Conservation (phyloP, 2,329 filamentous ascomycete species). For the Diaporthe sp. region DNA sequence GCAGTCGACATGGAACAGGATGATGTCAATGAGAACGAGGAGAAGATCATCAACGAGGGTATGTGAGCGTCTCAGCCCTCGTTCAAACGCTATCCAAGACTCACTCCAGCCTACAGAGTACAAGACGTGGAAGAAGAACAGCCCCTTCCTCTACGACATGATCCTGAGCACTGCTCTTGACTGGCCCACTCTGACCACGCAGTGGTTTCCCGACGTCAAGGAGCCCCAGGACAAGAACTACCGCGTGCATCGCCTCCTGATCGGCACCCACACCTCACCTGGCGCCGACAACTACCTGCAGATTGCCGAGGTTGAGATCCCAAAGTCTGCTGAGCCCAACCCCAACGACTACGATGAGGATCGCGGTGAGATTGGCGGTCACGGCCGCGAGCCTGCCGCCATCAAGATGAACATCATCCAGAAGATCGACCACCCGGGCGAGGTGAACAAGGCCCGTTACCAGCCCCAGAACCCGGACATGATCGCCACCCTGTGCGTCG, state of each 20-base stretch:
- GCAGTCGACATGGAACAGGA: slow-evolving; percentile 66
- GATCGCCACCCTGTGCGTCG: slow-evolving; percentile 90
- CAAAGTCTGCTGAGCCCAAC: slow-evolving; percentile 79
- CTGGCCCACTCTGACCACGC: slow-evolving; percentile 96
- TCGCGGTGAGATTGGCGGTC: slow-evolving; percentile 91
- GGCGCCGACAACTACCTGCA: slow-evolving; percentile 90
- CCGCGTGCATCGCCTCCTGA: slow-evolving; percentile 86
- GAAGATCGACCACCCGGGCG: slow-evolving; percentile 94
- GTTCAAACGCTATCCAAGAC: slow-evolving; percentile 31
- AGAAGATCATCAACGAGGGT: slow-evolving; percentile 94
- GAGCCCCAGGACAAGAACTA: slow-evolving; percentile 88
- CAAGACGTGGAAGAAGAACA: slow-evolving; percentile 99
- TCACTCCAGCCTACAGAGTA: slow-evolving; percentile 73
- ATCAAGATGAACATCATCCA: slow-evolving; percentile 94
- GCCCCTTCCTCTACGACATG: slow-evolving; percentile 97
- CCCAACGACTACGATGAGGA: slow-evolving; percentile 91
- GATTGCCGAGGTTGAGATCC: slow-evolving; percentile 93
- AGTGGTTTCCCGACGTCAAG: slow-evolving; percentile 98
- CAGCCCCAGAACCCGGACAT: slow-evolving; percentile 98
- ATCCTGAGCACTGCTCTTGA: slow-evolving; percentile 93
- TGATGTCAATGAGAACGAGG: slow-evolving; percentile 77
- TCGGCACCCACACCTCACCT: slow-evolving; percentile 94
- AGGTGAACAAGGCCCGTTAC: slow-evolving; percentile 98
- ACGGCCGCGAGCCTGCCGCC: slow-evolving; percentile 79
- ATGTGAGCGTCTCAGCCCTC: not conserved